These are phyloP conservation scores for Spathaspora sp. DNA, from an alignment of 805 yeast species.

Conservation along the genomic window DNA sequence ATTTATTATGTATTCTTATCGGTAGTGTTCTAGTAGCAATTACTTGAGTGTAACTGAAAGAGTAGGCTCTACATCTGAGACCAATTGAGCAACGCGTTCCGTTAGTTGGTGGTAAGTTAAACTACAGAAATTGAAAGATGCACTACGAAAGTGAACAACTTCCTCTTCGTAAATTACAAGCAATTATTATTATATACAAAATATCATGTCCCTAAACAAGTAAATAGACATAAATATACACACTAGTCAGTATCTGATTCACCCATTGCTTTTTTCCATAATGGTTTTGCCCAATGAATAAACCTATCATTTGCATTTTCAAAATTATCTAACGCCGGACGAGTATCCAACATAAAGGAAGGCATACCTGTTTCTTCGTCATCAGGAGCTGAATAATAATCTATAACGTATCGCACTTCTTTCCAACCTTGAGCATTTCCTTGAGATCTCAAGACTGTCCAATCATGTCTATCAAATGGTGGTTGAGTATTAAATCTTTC, in stretches of 20 bases:
- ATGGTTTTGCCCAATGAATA: slow-evolving; percentile 61
- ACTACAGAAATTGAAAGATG: too few relatives aligned
- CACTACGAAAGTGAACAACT: too few relatives aligned
- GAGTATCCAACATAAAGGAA: slow-evolving; percentile 84
- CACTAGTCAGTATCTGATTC: slow-evolving; percentile 19
- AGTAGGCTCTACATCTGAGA: too few relatives aligned
- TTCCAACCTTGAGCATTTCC: slow-evolving; percentile 50
- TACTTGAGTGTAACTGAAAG: too few relatives aligned
- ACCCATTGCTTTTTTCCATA: slow-evolving; percentile 72
- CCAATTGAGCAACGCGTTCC: too few relatives aligned
- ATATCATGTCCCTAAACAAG: not conserved
- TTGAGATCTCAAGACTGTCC: slow-evolving; percentile 82
- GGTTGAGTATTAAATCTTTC: slow-evolving; percentile 67
- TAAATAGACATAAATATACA: not conserved
- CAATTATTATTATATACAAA: not conserved
- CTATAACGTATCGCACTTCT: slow-evolving; percentile 87
- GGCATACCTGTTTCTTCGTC: slow-evolving; percentile 85
- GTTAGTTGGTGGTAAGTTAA: too few relatives aligned
- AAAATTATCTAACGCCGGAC: slow-evolving; percentile 85
- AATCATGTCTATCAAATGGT: slow-evolving; percentile 98
- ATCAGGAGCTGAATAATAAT: slow-evolving; percentile 94
- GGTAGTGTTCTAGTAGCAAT: too few relatives aligned
- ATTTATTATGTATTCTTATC: too few relatives aligned
- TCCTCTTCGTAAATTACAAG: not conserved
- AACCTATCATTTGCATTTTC: slow-evolving; percentile 66